Base-by-base conservation (phyloP, 2,329 filamentous ascomycete genomes). In the Stemphylium beticola region DNA sequence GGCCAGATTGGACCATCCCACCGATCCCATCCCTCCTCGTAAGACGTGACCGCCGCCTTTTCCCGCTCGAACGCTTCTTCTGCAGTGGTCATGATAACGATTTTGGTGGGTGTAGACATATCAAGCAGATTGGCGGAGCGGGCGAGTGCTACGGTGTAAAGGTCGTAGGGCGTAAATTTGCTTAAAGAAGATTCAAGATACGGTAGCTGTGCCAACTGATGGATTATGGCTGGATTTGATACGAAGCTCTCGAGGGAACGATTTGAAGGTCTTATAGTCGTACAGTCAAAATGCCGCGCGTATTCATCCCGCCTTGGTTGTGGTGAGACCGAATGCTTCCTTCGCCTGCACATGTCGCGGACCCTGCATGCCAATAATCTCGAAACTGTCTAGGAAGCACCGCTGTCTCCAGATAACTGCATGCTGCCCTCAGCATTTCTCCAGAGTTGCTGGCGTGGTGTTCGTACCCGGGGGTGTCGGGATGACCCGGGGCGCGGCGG, bases 1-100 rank as follows among this genome's bases (percentile, higher is more conserved):
- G 64, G 66, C 61, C 59, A 68, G 24, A 65, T 37, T 9, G 65
- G 68, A 3, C 63, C 66, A 34, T 69, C 67, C 63, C 61, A 67
- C 26, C 60, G 51, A 53, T 69, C 67, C 61, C 62, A 68, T 7
- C 62, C 65, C 22, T 68, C 55, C 43, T 68, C 66, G 52, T 68
- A 71, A n/a, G 62, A 62, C 4, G 49, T 59, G 6, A 69, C 62
- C 7, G 61, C 41, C 2, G 61, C 55, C 42, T 65, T 65, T 43
- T 68, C 65, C 24, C 49, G 57, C 62, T 68, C 64, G 34, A 64
- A 66, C 39, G 59, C 55, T 40, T 62, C 54, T 31, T 65, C 57
- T 34, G 57, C 60, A 10, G 58, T 37, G 26, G 59, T 53, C 10
- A 39, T 53, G 22, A 34, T 10, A 2, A 10, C 18, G 4, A 29